phyloP scores from a whole-genome alignment of 2,329 filamentous ascomycete species.

The Microdochium nivale region DNA sequence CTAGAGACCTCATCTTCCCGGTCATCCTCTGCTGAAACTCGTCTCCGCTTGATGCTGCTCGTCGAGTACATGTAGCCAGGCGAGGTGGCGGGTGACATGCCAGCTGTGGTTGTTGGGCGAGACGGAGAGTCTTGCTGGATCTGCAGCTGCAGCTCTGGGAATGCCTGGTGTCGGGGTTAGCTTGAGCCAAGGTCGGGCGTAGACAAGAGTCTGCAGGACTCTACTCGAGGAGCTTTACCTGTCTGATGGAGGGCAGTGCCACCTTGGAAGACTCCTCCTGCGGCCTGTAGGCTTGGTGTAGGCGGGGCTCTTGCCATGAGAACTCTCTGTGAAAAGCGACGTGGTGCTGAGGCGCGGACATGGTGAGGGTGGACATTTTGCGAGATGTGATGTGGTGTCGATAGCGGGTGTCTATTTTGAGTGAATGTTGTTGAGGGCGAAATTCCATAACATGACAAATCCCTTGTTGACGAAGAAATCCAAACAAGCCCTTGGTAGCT shows the following conservation, averaged over 20 bases:
- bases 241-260: conserved; percentile 42
- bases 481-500: too few species aligned
- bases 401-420: conserved; percentile 15
- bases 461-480: neutral
- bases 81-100: conserved; percentile 23
- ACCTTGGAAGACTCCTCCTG: conserved; percentile 30
- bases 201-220: too few species aligned
- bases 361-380: conserved; percentile 43
- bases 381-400: conserved; percentile 13
- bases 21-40: conserved; percentile 32
- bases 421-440: conserved; percentile 23
- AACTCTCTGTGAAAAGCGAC: conserved; percentile 29
- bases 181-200: neutral
- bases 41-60: conserved; percentile 36
- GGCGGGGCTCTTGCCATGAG: conserved; percentile 27
- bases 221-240: conserved; percentile 27
- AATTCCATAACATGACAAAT: conserved; percentile 28
- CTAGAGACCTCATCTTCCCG: conserved; percentile 28
- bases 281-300: conserved; percentile 24
- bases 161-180: conserved; percentile 23
- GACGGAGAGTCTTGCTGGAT: conserved; percentile 20
- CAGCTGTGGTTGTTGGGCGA: conserved; percentile 21
- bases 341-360: conserved; percentile 32
- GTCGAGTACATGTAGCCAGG: conserved; percentile 38
- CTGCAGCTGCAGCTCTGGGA: conserved; percentile 34